phyloP scores from a whole-genome alignment of 1,284 basidiomycete species.

The Coniferiporia sulphurascens region DNA sequence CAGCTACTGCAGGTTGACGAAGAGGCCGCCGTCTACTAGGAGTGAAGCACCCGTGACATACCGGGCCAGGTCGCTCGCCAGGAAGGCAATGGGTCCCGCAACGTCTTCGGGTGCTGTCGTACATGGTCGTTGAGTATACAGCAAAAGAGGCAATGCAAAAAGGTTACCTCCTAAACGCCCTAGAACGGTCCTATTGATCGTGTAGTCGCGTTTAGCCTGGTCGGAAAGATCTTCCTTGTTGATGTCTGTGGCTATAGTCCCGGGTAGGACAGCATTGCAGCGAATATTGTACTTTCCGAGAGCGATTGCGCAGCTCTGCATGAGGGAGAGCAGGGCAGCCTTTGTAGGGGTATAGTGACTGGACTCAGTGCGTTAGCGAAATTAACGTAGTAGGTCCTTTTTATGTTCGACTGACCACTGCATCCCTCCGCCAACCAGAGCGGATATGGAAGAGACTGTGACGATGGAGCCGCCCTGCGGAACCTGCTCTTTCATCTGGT shows the following conservation, averaged over 20 bases:
- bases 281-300: conserved; percentile 73
- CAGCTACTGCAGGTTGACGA: conserved; percentile 70
- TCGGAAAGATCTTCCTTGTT: conserved; percentile 74
- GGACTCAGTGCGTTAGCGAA: background rate
- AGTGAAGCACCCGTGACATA: conserved; percentile 71
- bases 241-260: conserved; percentile 76
- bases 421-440: conserved; percentile 70
- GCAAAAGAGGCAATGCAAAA: conserved; percentile 4
- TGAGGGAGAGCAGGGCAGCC: conserved; percentile 74
- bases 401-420: conserved; percentile 47
- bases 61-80: conserved; percentile 69
- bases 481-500: conserved; percentile 68
- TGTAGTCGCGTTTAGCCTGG: conserved; percentile 54
- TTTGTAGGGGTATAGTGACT: conserved; percentile 82
- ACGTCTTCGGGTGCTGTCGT: conserved; percentile 61
- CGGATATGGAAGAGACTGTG: conserved; percentile 73
- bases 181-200: conserved; percentile 63
- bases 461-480: conserved; percentile 75
- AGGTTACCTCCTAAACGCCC: conserved; percentile 58
- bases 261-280: conserved; percentile 63
- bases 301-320: conserved; percentile 80
- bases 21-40: conserved; percentile 74
- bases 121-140: conserved; percentile 3
- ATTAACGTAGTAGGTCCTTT: background rate
- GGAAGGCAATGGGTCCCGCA: conserved; percentile 73